Percentiles rank a stretch among this genome's conserved stretches.
Evolutionary conservation across 176 grass and related monocot genomes (phyloP).

Genomic region (Juncus effusus): DNA sequence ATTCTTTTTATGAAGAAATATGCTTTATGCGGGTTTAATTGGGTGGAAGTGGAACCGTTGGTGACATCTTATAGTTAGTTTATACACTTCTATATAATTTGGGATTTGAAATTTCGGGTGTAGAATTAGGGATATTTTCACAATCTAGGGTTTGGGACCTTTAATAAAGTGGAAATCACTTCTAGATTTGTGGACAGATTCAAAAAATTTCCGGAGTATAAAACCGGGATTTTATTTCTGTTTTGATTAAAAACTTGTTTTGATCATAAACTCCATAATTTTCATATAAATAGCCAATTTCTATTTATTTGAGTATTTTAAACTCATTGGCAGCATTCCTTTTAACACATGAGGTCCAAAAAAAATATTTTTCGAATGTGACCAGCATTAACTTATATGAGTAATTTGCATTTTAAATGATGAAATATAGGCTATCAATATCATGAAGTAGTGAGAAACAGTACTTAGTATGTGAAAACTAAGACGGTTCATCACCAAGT

Average conservation of each 20-base stretch:
- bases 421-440: neutral
- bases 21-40: neutral
- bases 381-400: neutral
- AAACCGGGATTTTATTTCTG: neutral
- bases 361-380: neutral
- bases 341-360: neutral
- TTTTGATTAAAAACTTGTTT: neutral
- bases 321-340: neutral
- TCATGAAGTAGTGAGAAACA: too few relatives aligned
- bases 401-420: neutral
- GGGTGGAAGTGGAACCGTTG: neutral
- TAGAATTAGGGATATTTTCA: too few relatives aligned
- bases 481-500: too few relatives aligned
- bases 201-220: neutral
- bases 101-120: too few relatives aligned
- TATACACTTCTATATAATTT: neutral
- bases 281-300: neutral
- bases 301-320: neutral
- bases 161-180: too few relatives aligned
- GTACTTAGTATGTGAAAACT: too few relatives aligned
- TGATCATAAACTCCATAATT: neutral
- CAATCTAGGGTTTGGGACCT: too few relatives aligned
- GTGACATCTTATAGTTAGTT: neutral
- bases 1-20: constrained; percentile 13
- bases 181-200: too few relatives aligned